Evolutionary conservation across 73 alveolate genomes (phyloP).

Genomic region (Paramecium caudatum): DNA sequence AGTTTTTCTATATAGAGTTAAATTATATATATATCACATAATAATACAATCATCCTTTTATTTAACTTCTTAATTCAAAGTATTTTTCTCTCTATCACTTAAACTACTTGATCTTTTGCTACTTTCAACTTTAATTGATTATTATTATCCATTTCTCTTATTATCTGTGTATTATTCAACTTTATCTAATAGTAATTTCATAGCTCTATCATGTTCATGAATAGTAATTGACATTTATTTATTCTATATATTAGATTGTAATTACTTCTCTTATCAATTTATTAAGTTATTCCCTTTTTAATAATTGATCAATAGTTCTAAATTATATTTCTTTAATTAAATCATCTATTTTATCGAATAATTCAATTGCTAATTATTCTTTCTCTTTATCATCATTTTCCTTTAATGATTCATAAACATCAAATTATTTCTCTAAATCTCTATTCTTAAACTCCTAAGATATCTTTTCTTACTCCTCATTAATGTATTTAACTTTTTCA

Average conservation of each 20-base stretch:
- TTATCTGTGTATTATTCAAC: constrained; percentile 21
- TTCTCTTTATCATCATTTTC: constrained; percentile 36
- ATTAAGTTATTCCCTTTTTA: constrained; percentile 55
- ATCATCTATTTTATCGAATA: constrained; percentile 44
- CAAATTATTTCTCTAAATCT: constrained; percentile 13
- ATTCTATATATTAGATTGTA: neutral
- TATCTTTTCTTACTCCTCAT: constrained; percentile 37
- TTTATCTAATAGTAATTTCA: constrained; percentile 13
- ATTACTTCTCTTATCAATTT: constrained; percentile 25
- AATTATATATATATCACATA: neutral
- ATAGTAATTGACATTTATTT: too few species aligned
- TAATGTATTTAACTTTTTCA: constrained; percentile 16
- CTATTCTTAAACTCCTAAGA: neutral
- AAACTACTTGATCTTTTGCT: neutral
- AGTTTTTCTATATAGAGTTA: too few species aligned
- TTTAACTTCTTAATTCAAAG: neutral
- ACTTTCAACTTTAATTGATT: neutral
- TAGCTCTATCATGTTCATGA: constrained; percentile 9
- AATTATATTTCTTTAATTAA: constrained; percentile 41
- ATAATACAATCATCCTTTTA: constrained; percentile 19
- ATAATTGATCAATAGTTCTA: constrained; percentile 41
- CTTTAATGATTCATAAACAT: neutral
- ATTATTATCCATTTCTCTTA: neutral
- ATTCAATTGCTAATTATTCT: neutral
- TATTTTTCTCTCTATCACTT: constrained; percentile 10